These are phyloP conservation scores for Dipteronia sinensis DNA, from an alignment of 345 rosid species.

Conservation along the genomic window DNA sequence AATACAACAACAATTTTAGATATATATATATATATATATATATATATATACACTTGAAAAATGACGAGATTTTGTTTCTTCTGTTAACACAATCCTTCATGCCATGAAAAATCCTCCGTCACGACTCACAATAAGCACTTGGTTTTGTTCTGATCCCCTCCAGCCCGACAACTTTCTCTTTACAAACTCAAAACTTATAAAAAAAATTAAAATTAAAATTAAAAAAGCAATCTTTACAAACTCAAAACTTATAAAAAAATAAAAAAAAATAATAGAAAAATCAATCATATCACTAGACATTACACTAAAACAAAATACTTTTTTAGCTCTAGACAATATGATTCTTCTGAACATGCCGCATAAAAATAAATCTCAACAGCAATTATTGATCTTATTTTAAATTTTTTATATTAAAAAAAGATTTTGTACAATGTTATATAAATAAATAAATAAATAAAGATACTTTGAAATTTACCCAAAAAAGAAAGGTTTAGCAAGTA, in stretches of 20 bases:
- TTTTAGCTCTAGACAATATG: constrained; percentile 9
- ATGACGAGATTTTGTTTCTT: neutral
- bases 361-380: neutral
- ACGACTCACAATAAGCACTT: neutral
- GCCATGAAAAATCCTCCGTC: neutral
- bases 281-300: constrained; percentile 8
- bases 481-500: neutral
- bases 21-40: too few species aligned
- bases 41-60: too few species aligned
- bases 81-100: neutral
- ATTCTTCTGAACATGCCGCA: constrained; percentile 26
- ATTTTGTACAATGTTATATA: neutral
- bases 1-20: too few species aligned
- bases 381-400: neutral
- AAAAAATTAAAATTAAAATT: too few species aligned
- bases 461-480: neutral
- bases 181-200: neutral
- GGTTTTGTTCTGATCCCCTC: constrained; percentile 8
- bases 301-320: neutral
- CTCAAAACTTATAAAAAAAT: neutral
- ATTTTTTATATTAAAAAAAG: neutral
- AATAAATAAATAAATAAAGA: neutral
- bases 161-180: constrained; percentile 25
- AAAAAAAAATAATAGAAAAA: neutral
- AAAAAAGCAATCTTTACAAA: too few species aligned